Percentiles rank a stretch among this genome's conserved stretches.
Conservation (phyloP, 176 grass and related monocot species). For the Carex myosuroides region DNA sequence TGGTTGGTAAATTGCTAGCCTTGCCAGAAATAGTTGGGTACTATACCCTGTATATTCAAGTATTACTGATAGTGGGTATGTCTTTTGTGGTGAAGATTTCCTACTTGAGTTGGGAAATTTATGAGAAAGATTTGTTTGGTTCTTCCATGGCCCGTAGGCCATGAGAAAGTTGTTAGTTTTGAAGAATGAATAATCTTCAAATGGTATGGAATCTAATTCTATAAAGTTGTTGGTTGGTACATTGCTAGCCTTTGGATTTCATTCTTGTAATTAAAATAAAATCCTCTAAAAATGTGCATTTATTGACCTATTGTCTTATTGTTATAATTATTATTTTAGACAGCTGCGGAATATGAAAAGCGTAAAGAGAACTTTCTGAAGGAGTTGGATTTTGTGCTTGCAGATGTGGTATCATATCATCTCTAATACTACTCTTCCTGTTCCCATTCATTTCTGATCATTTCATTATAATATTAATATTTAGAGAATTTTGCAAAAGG, state of each 20-base stretch:
- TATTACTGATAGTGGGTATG: not conserved
- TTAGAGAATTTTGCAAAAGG: not conserved
- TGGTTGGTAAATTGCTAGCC: not conserved
- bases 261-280: not conserved
- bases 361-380: constrained; percentile 73
- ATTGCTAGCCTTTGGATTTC: not conserved
- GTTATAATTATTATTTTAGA: constrained; percentile 21
- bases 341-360: constrained; percentile 62
- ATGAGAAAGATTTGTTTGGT: not conserved
- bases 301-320: not conserved
- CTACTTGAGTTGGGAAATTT: not conserved
- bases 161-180: not conserved
- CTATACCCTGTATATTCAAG: not conserved
- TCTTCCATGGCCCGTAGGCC: too few relatives aligned
- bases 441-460: not conserved
- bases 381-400: constrained; percentile 77
- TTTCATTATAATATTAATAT: not conserved
- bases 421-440: not conserved
- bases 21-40: not conserved
- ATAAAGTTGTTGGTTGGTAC: too few relatives aligned
- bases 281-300: not conserved
- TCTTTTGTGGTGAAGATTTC: not conserved
- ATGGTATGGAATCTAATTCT: not conserved
- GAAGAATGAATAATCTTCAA: not conserved
- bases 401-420: constrained; percentile 78